Base-by-base conservation (phyloP, 1,139 yeast genomes). In the Wickerhamomyces sp. region DNA sequence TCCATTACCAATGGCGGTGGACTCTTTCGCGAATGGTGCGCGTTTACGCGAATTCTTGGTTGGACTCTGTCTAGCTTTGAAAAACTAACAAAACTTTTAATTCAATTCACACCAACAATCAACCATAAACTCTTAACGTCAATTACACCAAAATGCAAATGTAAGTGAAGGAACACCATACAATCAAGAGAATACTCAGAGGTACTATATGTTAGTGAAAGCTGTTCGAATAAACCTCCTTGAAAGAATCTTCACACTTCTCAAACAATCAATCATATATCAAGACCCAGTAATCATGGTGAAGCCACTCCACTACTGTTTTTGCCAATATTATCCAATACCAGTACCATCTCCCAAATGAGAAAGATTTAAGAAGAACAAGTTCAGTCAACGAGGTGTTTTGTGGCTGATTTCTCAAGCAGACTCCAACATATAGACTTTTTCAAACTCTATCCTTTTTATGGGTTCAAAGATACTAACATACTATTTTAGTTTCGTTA, bases 401-500 rank as follows among this genome's bases (percentile, higher is more conserved):
- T 18, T 18, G 23, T 18, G 23, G 23, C 4, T 18, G 23, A 5
- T 18, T 18, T 18, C 23, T 5, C 23, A 18, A 18, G 5, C 23
- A 18, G 23, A 18, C 23, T 18, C 23, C 23, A 5, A 5, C 23
- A 18, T 18, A 18, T 18, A 18, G 23, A 18, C 23, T 5, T 5
- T 5, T 5, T 18, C 23, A 18, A 18, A 18, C 23, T 18, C 23
- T 18, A 5, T 18, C 23, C 23, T 18, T 5, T 18, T 18, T 18
- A 5, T 18, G 23, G 23, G 35, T 15, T 10, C 26, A 37, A n/a
- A 18, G 6, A 41, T 52, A 54, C 60, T 54, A 54, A 54, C 59
- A 47, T 39, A 42, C 32, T 8, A 13, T 35, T 82, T 75, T 72
- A 86, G 88, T 79, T 84, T 84, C 73, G 91, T 84, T 72, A 84